Percentiles rank a stretch among this genome's conserved stretches.
These are phyloP conservation scores for Podaxis sp. DNA, from an alignment of 768 basidiomycete species.

Conservation along the genomic window DNA sequence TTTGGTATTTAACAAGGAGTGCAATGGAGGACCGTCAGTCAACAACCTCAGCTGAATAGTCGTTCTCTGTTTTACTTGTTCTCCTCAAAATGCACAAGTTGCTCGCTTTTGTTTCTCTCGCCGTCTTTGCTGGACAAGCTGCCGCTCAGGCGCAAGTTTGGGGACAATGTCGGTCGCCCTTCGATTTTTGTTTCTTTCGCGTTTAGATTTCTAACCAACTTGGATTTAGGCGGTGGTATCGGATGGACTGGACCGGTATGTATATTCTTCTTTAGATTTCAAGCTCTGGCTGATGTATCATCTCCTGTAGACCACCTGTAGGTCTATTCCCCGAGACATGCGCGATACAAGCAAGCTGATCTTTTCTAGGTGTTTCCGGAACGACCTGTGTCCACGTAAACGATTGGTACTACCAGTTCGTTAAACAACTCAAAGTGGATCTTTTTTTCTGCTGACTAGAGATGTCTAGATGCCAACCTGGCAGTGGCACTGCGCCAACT, in stretches of 20 bases:
- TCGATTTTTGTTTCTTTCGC: not conserved
- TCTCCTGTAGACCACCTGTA: slow-evolving; percentile 22
- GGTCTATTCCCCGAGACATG: slow-evolving; percentile 2
- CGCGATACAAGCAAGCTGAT: not conserved
- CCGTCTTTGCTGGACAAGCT: slow-evolving; percentile 18
- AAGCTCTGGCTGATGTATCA: not conserved
- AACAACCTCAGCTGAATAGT: not conserved
- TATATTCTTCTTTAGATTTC: not conserved
- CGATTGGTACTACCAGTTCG: slow-evolving; percentile 26
- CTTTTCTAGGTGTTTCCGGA: slow-evolving; percentile 29
- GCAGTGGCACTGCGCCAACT: not conserved
- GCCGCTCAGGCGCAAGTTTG: slow-evolving; percentile 28
- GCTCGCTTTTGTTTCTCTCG: slow-evolving; percentile 23
- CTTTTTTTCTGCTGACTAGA: not conserved
- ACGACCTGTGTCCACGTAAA: slow-evolving; percentile 28
- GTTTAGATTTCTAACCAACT: not conserved
- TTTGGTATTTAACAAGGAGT: not conserved
- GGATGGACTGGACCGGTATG: slow-evolving; percentile 32
- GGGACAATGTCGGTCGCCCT: slow-evolving; percentile 32
- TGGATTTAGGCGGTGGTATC: slow-evolving; percentile 26
- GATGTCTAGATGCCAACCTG: slow-evolving; percentile 19
- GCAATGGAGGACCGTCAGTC: not conserved
- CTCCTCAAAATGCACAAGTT: slow-evolving; percentile 22
- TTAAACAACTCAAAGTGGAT: not conserved
- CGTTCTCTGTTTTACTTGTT: not conserved